Evolutionary conservation across 106 monocot species (phyloP).

Genomic region (Chionographis japonica): DNA sequence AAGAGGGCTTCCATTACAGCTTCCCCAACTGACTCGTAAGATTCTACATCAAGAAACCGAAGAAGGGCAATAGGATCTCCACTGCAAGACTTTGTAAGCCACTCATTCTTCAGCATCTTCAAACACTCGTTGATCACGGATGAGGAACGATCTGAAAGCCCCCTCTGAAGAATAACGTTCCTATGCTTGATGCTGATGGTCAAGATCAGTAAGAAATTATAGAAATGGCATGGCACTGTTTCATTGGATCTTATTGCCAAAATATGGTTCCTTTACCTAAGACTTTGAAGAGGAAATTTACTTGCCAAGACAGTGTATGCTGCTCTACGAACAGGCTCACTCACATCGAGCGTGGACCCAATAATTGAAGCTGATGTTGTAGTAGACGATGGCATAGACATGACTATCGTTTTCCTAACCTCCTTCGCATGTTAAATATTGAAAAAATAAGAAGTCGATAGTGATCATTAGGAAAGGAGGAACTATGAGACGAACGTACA

Average conservation of each 20-base stretch:
- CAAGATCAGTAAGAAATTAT: slow-evolving; percentile 9
- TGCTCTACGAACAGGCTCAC: slow-evolving; percentile 73
- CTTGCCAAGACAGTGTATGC: slow-evolving; percentile 63
- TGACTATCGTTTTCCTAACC: slow-evolving; percentile 66
- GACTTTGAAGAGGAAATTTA: slow-evolving; percentile 94
- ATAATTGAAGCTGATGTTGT: slow-evolving; percentile 46
- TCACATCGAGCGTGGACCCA: slow-evolving; percentile 74
- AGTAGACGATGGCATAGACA: slow-evolving; percentile 71
- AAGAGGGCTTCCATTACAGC: slow-evolving; percentile 64
- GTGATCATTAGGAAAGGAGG: not conserved
- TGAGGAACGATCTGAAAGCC: slow-evolving; percentile 71
- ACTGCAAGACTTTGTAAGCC: slow-evolving; percentile 69
- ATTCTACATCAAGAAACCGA: slow-evolving; percentile 88
- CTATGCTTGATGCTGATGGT: slow-evolving; percentile 79
- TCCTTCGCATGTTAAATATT: slow-evolving; percentile 43
- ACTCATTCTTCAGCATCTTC: slow-evolving; percentile 89
- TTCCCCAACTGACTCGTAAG: slow-evolving; percentile 90
- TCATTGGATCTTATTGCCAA: not conserved
- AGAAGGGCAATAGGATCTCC: slow-evolving; percentile 66
- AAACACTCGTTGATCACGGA: slow-evolving; percentile 68
- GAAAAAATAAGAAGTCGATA: not conserved
- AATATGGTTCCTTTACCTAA: slow-evolving; percentile 53
- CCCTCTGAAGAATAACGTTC: slow-evolving; percentile 78
- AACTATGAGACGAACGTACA: slow-evolving; percentile 37
- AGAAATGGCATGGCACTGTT: not conserved